Percentiles rank a stretch among this genome's conserved stretches.
These are phyloP conservation scores for Heracleum sosnowskyi DNA, from an alignment of 129 eudicot species.

Conservation along the genomic window DNA sequence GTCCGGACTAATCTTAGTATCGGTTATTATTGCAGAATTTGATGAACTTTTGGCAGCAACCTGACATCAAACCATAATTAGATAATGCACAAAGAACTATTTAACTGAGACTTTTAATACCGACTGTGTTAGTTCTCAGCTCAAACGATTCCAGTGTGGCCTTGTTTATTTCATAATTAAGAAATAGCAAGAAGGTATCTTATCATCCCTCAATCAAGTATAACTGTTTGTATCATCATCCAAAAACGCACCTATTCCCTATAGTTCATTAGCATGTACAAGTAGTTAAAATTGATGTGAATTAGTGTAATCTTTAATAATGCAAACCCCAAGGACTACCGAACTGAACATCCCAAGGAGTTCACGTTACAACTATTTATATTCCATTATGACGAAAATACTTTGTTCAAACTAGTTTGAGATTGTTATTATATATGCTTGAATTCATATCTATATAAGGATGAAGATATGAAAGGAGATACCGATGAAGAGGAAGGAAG, in stretches of 20 bases:
- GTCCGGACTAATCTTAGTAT: not conserved
- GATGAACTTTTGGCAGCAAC: slow-evolving; percentile 1
- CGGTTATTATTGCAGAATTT: not conserved
- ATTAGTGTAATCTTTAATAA: not conserved
- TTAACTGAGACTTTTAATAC: not conserved
- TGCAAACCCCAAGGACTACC: not conserved
- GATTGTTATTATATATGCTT: not conserved
- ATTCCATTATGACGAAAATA: not conserved
- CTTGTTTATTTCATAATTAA: not conserved
- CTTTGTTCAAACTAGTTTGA: not conserved
- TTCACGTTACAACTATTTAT: not conserved
- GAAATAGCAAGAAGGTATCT: not conserved
- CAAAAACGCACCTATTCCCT: not conserved
- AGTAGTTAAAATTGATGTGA: not conserved
- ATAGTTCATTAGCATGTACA: not conserved
- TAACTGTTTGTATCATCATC: not conserved
- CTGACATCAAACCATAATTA: not conserved
- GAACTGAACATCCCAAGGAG: not conserved
- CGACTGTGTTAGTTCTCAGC: not conserved
- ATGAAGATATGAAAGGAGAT: not conserved
- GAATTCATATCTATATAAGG: not conserved
- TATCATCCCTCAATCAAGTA: not conserved
- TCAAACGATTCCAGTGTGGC: not conserved
- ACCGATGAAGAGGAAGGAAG: slow-evolving; percentile 3
- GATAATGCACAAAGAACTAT: not conserved